A percentile compares a stretch with the other conserved stretches of the same genome.
These are phyloP conservation scores for Myotisia sp. DNA, from an alignment of 2,329 filamentous ascomycete species.

Conservation along the genomic window DNA sequence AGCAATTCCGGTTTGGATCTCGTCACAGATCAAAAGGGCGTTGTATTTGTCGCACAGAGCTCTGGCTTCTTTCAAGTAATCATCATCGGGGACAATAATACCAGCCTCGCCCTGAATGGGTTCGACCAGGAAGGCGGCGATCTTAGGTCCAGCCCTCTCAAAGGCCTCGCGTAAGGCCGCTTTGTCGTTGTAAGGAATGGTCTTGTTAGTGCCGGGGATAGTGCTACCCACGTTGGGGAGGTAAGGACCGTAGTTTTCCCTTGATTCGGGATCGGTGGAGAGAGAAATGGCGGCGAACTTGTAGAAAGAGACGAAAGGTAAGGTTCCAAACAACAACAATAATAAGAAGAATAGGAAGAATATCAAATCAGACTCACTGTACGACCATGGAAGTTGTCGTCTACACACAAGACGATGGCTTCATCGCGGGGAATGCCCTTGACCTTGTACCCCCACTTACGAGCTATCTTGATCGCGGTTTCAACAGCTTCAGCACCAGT, in stretches of 20 bases:
- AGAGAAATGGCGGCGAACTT: constrained; percentile 90
- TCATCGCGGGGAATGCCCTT: constrained; percentile 77
- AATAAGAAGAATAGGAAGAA: background rate
- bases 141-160: constrained; percentile 65
- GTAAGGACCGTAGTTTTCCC: constrained; percentile 93
- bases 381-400: constrained; percentile 91
- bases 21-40: constrained; percentile 88
- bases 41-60: constrained; percentile 90
- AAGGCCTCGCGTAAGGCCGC: constrained; percentile 65
- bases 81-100: constrained; percentile 83
- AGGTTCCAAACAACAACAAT: background rate
- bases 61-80: constrained; percentile 67
- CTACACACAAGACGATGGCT: constrained; percentile 68
- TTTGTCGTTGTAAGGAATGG: constrained; percentile 77
- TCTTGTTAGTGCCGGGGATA: constrained; percentile 59
- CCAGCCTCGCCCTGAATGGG: constrained; percentile 96
- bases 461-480: constrained; percentile 87
- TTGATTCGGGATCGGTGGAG: constrained; percentile 87
- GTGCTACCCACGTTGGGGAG: constrained; percentile 72
- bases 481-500: constrained; percentile 93
- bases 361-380: constrained; percentile 48
- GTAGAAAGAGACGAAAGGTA: no score
- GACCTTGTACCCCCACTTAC: constrained; percentile 96
- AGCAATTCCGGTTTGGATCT: constrained; percentile 96
- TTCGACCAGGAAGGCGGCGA: constrained; percentile 86